Percentiles rank a stretch among this genome's conserved stretches.
phyloP scores from a whole-genome alignment of 306 rosid species.

The Arachis stenosperma region DNA sequence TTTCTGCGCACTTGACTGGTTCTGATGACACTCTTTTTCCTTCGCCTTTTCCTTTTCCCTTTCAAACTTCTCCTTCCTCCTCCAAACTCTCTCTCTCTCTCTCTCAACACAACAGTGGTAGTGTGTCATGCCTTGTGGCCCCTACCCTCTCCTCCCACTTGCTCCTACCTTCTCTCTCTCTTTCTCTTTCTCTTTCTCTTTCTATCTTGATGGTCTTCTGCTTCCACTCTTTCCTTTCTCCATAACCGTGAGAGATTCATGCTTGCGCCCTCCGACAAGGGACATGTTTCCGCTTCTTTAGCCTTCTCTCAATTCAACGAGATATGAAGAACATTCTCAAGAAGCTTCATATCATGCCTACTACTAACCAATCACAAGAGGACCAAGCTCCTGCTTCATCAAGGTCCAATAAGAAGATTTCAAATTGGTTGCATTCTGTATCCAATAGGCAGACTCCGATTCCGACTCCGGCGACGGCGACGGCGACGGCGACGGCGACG shows the following conservation, averaged over 20 bases:
- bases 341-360: slow-evolving; percentile 83
- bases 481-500: slow-evolving; percentile 52
- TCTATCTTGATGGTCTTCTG: slow-evolving; percentile 34
- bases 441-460: slow-evolving; percentile 62
- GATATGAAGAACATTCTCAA: slow-evolving; percentile 92
- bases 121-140: slow-evolving; percentile 90
- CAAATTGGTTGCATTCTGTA: slow-evolving; percentile 83
- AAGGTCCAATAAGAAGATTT: slow-evolving; percentile 63
- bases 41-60: slow-evolving; percentile 22
- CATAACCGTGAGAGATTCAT: slow-evolving; percentile 56
- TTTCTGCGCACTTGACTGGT: slow-evolving; percentile 40
- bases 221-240: slow-evolving; percentile 48
- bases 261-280: slow-evolving; percentile 67
- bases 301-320: slow-evolving; percentile 48
- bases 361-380: slow-evolving; percentile 66
- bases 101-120: slow-evolving; percentile 39
- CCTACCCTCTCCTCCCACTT: slow-evolving; percentile 82
- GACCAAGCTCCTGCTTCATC: slow-evolving; percentile 68
- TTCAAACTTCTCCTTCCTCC: slow-evolving; percentile 29
- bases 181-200: slow-evolving; percentile 48
- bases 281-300: slow-evolving; percentile 65
- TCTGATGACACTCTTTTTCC: slow-evolving; percentile 48
- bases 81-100: slow-evolving; percentile 12
- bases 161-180: slow-evolving; percentile 48
- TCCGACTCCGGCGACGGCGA: slow-evolving; percentile 56